A percentile compares a stretch with the other conserved stretches of the same genome.
Conservation (phyloP, 2,329 filamentous ascomycete genomes). For the Triangularia setosa region DNA sequence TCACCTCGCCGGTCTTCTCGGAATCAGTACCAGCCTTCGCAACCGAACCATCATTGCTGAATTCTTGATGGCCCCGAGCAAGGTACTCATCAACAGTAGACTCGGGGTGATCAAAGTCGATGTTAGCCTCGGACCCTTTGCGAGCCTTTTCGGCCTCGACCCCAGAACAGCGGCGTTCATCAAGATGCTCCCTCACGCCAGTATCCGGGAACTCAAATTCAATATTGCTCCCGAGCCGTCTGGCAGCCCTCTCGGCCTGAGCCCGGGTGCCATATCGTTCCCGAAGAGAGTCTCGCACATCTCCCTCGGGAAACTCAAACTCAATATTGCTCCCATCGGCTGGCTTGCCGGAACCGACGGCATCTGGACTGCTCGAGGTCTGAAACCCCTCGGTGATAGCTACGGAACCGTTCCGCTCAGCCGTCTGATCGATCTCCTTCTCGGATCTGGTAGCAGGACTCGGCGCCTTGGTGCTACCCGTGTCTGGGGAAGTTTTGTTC, state of each 20-base stretch:
- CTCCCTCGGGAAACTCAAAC: neutral
- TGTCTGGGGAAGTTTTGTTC: neutral
- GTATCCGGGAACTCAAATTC: neutral
- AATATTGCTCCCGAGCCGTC: neutral
- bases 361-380: neutral
- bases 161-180: neutral
- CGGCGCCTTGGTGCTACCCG: neutral
- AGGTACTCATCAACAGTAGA: neutral
- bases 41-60: neutral
- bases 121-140: neutral
- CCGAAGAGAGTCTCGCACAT: neutral
- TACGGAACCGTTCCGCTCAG: neutral
- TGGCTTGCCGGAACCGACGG: neutral
- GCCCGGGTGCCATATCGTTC: neutral
- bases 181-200: neutral
- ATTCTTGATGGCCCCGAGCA: neutral
- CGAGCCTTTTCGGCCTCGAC: neutral
- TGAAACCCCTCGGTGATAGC: neutral
- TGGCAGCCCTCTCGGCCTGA: neutral
- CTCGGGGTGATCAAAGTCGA: neutral
- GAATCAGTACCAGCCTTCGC: neutral
- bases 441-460: neutral
- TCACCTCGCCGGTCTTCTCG: neutral
- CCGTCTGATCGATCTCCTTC: neutral
- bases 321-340: neutral